These are phyloP conservation scores for Trametes villosa DNA, from an alignment of 768 basidiomycete species.

Conservation along the genomic window DNA sequence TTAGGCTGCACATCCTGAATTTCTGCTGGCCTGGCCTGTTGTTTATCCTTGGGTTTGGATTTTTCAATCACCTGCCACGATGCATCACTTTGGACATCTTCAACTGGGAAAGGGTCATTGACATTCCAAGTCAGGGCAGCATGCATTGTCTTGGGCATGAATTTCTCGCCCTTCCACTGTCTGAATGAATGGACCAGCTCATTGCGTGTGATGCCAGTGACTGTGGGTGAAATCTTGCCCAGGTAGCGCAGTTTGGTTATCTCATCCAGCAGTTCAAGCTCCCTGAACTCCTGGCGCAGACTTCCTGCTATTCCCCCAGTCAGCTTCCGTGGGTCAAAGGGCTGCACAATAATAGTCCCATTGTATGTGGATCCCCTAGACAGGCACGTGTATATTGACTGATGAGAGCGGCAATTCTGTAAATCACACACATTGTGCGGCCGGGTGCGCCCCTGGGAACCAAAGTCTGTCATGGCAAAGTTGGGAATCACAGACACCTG, in stretches of 20 bases:
- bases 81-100: too few species aligned
- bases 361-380: constrained; percentile 22
- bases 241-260: too few species aligned
- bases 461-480: constrained; percentile 35
- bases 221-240: too few species aligned
- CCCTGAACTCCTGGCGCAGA: constrained; percentile 30
- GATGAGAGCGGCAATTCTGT: constrained; percentile 22
- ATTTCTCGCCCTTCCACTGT: too few species aligned
- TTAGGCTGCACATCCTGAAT: neutral
- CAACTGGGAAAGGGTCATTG: too few species aligned
- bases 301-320: constrained; percentile 16
- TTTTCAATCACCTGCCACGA: too few species aligned
- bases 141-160: too few species aligned
- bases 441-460: constrained; percentile 28
- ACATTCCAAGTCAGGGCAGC: too few species aligned
- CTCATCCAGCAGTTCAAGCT: constrained; percentile 41
- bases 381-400: constrained; percentile 29
- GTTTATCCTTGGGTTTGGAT: too few species aligned
- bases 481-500: constrained; percentile 28
- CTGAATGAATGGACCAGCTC: too few species aligned
- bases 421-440: constrained; percentile 4
- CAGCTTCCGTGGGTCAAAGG: constrained; percentile 19
- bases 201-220: too few species aligned
- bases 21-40: too few species aligned
- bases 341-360: constrained; percentile 27